Conservation (phyloP, 2,329 filamentous ascomycete species). For the Zelopaecilomyces penicillatus region DNA sequence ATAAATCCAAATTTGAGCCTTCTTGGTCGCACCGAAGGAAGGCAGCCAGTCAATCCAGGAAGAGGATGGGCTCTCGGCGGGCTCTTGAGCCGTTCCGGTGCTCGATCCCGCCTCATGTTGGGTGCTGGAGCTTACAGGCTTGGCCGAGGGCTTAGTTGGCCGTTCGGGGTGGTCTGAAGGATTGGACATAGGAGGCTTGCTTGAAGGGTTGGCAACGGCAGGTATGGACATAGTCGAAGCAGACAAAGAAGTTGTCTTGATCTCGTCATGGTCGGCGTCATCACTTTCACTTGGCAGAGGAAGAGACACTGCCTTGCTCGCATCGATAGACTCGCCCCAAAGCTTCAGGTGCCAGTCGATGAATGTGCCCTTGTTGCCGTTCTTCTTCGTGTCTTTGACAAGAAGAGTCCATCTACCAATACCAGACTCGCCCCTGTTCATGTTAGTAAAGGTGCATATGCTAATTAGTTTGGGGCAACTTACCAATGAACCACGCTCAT, state of each 20-base stretch:
- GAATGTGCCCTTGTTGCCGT: conserved; percentile 69
- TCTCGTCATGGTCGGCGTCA: conserved; percentile 69
- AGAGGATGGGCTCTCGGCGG: conserved; percentile 46
- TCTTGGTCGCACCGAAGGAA: conserved; percentile 79
- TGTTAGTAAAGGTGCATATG: conserved; percentile 20
- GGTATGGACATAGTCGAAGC: conserved; percentile 35
- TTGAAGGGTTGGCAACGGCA: conserved; percentile 35
- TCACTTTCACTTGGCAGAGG: conserved; percentile 79
- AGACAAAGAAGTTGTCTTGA: conserved; percentile 42
- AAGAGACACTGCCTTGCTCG: conserved; percentile 60
- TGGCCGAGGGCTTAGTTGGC: conserved; percentile 39
- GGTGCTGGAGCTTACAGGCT: conserved; percentile 24
- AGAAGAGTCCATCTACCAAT: conserved; percentile 86
- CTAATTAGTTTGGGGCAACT: conserved; percentile 20
- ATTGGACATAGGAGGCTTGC: conserved; percentile 32
- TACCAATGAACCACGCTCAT: conserved; percentile 97
- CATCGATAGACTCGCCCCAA: conserved; percentile 83
- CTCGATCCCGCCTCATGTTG: conserved; percentile 20
- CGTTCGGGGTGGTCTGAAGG: conserved; percentile 59
- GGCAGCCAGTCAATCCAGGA: conserved; percentile 83
- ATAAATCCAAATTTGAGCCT: conserved; percentile 89
- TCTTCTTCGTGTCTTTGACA: conserved; percentile 74
- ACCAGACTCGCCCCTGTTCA: conserved; percentile 70
- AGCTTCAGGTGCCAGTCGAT: conserved; percentile 89
- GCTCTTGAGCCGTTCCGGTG: conserved; percentile 24